phyloP scores from a whole-genome alignment of 2,329 filamentous ascomycete species.

The Hymenoscyphus repandus region DNA sequence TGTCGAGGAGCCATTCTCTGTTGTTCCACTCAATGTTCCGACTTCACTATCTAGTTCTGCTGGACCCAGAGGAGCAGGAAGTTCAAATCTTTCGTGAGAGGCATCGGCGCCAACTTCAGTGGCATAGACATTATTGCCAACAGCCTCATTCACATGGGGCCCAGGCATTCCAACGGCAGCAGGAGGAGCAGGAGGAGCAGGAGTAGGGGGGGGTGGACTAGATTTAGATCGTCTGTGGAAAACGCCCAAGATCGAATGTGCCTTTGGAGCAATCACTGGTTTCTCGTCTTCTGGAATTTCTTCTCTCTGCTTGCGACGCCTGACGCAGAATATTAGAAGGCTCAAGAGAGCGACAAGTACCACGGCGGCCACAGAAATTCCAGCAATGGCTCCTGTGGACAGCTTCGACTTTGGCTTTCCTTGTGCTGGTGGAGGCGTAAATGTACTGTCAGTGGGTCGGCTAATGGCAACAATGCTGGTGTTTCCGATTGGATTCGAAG shows the following conservation, averaged over 20 bases:
- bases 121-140: slow-evolving; percentile 45
- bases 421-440: slow-evolving; percentile 11
- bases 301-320: slow-evolving; percentile 22
- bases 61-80: slow-evolving; percentile 23
- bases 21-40: slow-evolving; percentile 19
- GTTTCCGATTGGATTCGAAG: slow-evolving; percentile 19
- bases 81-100: slow-evolving; percentile 23
- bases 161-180: background rate
- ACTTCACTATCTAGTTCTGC: slow-evolving; percentile 26
- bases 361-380: slow-evolving; percentile 20
- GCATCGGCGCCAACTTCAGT: slow-evolving; percentile 25
- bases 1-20: slow-evolving; percentile 17
- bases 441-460: slow-evolving; percentile 24
- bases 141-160: slow-evolving; percentile 43
- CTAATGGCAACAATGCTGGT: slow-evolving; percentile 22
- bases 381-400: slow-evolving; percentile 22
- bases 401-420: slow-evolving; percentile 7
- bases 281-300: slow-evolving; percentile 10
- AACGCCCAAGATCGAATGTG: slow-evolving; percentile 41
- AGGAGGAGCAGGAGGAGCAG: slow-evolving; percentile 34
- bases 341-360: slow-evolving; percentile 11
- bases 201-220: slow-evolving; percentile 26
- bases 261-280: slow-evolving; percentile 22
- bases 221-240: slow-evolving; percentile 37
- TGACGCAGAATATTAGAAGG: slow-evolving; percentile 15